phyloP scores from a whole-genome alignment of 179 eudicot species.

The Drosera spatulata region DNA sequence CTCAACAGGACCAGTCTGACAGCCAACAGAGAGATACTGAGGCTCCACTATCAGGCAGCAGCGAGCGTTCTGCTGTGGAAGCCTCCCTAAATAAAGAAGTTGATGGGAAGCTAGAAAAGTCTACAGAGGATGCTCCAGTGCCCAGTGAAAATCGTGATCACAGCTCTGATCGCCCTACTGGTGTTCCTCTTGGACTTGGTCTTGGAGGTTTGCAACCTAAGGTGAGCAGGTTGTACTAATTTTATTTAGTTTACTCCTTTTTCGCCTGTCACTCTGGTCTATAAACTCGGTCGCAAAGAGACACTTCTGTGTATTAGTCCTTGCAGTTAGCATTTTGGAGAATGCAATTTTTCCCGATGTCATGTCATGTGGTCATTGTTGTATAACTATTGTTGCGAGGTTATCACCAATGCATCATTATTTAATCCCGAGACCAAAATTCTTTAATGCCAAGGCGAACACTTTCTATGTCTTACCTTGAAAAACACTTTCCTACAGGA shows the following conservation, averaged over 20 bases:
- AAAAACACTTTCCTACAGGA: too few relatives aligned
- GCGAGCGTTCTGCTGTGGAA: slow-evolving; percentile 16
- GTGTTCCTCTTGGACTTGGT: slow-evolving; percentile 85
- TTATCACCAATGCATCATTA: too few relatives aligned
- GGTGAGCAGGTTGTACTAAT: slow-evolving; percentile 25
- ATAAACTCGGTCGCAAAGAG: too few relatives aligned
- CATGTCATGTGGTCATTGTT: too few relatives aligned
- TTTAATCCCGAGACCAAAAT: too few relatives aligned
- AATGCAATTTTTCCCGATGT: too few relatives aligned
- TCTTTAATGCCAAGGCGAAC: too few relatives aligned
- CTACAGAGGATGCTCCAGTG: slow-evolving; percentile 14
- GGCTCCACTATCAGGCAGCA: slow-evolving; percentile 4
- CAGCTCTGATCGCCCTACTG: slow-evolving; percentile 22
- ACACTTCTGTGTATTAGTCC: too few relatives aligned
- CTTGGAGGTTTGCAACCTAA: slow-evolving; percentile 84
- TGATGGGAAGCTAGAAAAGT: slow-evolving; percentile 6
- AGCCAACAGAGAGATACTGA: slow-evolving; percentile 5
- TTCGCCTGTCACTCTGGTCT: too few relatives aligned
- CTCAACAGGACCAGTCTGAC: slow-evolving; percentile 20
- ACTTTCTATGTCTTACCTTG: too few relatives aligned
- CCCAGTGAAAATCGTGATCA: slow-evolving; percentile 19
- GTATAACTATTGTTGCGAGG: too few relatives aligned
- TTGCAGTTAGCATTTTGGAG: too few relatives aligned
- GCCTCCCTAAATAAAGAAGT: slow-evolving; percentile 21
- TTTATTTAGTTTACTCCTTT: not conserved